Evolutionary conservation across 257 asterid genomes (phyloP).

Genomic region (Hygrophila difformis): DNA sequence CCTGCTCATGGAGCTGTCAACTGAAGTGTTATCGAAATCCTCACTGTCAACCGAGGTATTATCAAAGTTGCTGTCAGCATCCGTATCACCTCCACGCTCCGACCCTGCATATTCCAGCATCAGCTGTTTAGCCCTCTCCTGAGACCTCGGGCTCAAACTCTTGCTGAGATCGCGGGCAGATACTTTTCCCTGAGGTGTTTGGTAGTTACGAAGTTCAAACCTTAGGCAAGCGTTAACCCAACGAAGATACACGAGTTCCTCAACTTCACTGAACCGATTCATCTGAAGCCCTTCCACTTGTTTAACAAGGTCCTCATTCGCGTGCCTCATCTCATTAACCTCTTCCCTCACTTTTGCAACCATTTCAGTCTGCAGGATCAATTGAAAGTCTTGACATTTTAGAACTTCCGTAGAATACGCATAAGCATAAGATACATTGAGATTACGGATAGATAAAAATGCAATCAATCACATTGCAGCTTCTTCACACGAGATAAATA

Average conservation of each 20-base stretch:
- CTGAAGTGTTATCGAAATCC: conserved; percentile 66
- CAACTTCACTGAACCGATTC: conserved; percentile 95
- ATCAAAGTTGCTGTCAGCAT: conserved; percentile 79
- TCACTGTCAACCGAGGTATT: conserved; percentile 85
- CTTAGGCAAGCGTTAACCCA: conserved; percentile 95
- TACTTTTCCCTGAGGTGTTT: conserved; percentile 62
- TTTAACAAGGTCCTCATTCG: conserved; percentile 77
- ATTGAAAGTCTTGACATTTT: no score
- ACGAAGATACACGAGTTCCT: conserved; percentile 95
- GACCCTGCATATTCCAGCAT: conserved; percentile 92
- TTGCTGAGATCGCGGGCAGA: conserved; percentile 82
- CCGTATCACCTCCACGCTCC: conserved; percentile 93
- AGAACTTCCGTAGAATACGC: no score
- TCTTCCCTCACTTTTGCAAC: conserved; percentile 79
- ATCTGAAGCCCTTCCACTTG: conserved; percentile 98
- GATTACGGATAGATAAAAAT: no score
- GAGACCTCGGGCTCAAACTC: conserved; percentile 85
- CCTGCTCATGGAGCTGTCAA: conserved; percentile 66
- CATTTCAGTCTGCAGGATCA: conserved; percentile 63
- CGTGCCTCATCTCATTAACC: conserved; percentile 48
- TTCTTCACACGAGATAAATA: no score
- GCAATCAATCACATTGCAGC: no score
- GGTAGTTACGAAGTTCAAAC: conserved; percentile 81
- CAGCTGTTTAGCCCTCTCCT: conserved; percentile 76
- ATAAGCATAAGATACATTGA: no score